Evolutionary conservation across 805 yeast species (phyloP).

Genomic region (Candida qinlingensis): DNA sequence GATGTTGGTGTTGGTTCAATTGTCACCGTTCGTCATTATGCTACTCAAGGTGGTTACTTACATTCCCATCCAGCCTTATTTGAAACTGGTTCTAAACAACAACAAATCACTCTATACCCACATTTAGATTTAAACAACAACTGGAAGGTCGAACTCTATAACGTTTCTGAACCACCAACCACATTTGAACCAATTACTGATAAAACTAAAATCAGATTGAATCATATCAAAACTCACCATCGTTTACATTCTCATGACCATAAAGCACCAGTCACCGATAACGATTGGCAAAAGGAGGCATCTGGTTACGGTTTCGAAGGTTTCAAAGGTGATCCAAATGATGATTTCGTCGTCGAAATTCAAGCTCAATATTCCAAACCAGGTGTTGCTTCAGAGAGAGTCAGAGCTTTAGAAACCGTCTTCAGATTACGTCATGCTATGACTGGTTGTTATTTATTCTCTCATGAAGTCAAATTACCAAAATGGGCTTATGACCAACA

Average conservation of each 20-base stretch:
- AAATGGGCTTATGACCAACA: constrained; percentile 82
- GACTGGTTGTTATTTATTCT: constrained; percentile 72
- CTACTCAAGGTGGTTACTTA: constrained; percentile 73
- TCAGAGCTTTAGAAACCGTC: constrained; percentile 63
- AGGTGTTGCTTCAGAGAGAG: constrained; percentile 47
- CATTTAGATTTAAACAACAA: constrained; percentile 71
- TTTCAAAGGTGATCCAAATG: constrained; percentile 78
- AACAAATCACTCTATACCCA: constrained; percentile 76
- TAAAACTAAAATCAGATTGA: constrained; percentile 67
- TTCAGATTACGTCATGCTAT: constrained; percentile 75
- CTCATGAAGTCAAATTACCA: constrained; percentile 72
- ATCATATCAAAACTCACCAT: constrained; percentile 50
- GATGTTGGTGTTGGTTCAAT: constrained; percentile 71
- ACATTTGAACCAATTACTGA: constrained; percentile 58
- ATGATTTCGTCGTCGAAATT: constrained; percentile 74
- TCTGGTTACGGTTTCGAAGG: constrained; percentile 74
- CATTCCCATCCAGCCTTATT: constrained; percentile 74
- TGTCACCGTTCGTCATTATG: constrained; percentile 61
- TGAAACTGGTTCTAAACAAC: constrained; percentile 79
- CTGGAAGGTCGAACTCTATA: constrained; percentile 67
- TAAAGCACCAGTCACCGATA: constrained; percentile 68
- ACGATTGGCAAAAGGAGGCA: constrained; percentile 82
- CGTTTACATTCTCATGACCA: constrained; percentile 82
- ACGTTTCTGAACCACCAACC: constrained; percentile 49
- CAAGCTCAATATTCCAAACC: constrained; percentile 46